Evolutionary conservation across 164 flowering plant genomes (phyloP).

Genomic region (Umbellularia californica): DNA sequence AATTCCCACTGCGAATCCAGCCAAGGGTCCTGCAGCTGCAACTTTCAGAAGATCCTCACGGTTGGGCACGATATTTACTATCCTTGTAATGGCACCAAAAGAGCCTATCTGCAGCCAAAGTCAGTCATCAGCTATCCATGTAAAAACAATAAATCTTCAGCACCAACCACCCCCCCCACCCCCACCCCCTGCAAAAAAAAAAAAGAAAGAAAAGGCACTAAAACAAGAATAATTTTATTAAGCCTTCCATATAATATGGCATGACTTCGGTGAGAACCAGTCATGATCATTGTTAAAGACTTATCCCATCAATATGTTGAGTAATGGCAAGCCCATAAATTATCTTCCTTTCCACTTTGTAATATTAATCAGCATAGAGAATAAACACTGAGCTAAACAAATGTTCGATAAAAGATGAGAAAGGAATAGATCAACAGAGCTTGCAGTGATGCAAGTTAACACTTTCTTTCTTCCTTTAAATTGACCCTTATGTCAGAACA

Average conservation of each 20-base stretch:
- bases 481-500: neutral
- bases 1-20: slow-evolving; percentile 84
- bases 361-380: neutral
- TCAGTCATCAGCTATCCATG: slow-evolving; percentile 26
- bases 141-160: neutral
- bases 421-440: neutral
- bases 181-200: no score
- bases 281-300: neutral
- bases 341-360: neutral
- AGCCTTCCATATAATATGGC: neutral
- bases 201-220: neutral
- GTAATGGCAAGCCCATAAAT: no score
- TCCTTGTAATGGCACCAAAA: slow-evolving; percentile 94
- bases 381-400: no score
- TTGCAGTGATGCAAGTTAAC: neutral
- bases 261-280: neutral
- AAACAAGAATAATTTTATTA: neutral
- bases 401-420: neutral
- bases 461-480: neutral
- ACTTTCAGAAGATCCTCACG: slow-evolving; percentile 94
- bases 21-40: slow-evolving; percentile 83
- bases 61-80: slow-evolving; percentile 67
- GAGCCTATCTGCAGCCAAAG: slow-evolving; percentile 94
- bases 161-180: no score
- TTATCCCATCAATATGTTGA: no score